These are phyloP conservation scores for Cercospora citrullina DNA, from an alignment of 2,329 filamentous ascomycete genomes.

Conservation along the genomic window DNA sequence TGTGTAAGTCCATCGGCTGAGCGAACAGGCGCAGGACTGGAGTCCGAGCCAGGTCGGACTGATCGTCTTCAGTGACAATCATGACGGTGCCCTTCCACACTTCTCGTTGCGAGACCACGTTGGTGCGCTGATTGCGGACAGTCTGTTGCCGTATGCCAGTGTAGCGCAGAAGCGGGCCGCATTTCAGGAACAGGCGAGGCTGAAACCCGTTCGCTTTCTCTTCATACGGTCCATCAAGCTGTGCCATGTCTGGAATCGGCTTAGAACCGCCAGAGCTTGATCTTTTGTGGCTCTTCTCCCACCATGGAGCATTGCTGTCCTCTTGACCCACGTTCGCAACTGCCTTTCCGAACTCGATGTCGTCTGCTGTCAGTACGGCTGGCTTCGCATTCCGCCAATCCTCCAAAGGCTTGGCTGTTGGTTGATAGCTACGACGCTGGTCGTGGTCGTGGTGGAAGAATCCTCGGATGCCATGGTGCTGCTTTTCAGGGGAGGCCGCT, in stretches of 20 bases:
- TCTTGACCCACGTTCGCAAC: conserved; percentile 12
- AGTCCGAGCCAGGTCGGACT: conserved; percentile 76
- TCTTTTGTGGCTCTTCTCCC: conserved; percentile 57
- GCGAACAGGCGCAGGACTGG: conserved; percentile 82
- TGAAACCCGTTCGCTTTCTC: conserved; percentile 71
- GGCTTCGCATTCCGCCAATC: conserved; percentile 49
- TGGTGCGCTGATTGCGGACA: conserved; percentile 37
- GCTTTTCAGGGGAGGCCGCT: conserved; percentile 27
- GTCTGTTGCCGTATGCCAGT: conserved; percentile 73
- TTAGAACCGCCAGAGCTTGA: conserved; percentile 34
- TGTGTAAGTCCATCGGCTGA: conserved; percentile 79
- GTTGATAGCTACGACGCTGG: conserved; percentile 54
- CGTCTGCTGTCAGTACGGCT: conserved; percentile 44
- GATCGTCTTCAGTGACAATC: conserved; percentile 86
- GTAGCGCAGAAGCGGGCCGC: conserved; percentile 86
- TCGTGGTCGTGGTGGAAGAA: conserved; percentile 47
- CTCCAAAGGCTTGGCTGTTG: conserved; percentile 59
- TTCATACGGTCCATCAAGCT: conserved; percentile 64
- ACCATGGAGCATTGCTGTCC: conserved; percentile 60
- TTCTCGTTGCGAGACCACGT: conserved; percentile 59
- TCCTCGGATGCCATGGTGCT: conserved; percentile 39
- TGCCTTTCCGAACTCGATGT: conserved; percentile 44
- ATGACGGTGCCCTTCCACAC: conserved; percentile 92
- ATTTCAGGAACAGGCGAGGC: conserved; percentile 80
- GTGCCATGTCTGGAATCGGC: conserved; percentile 45